These are phyloP conservation scores for Sclerotinia minor DNA, from an alignment of 2,329 filamentous ascomycete genomes.

Conservation along the genomic window DNA sequence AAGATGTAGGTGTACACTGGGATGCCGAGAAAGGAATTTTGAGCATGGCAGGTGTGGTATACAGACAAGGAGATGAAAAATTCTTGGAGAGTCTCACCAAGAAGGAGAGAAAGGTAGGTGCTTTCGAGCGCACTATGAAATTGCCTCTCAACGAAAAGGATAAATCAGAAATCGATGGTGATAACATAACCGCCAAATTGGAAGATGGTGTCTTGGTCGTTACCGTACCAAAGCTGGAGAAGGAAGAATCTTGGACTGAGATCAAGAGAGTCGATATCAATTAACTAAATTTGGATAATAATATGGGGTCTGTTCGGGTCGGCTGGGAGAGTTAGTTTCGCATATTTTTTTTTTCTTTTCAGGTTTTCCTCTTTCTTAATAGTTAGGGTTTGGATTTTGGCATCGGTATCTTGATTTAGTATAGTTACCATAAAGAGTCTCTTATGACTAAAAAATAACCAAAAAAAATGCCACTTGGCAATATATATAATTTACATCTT, in stretches of 20 bases:
- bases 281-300: constrained; percentile 21
- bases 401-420: constrained; percentile 27
- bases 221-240: constrained; percentile 73
- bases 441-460: constrained; percentile 25
- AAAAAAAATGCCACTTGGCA: constrained; percentile 35
- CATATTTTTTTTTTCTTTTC: background rate
- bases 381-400: constrained; percentile 19
- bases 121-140: constrained; percentile 70
- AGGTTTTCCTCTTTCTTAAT: background rate
- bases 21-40: constrained; percentile 66
- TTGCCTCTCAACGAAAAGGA: constrained; percentile 55
- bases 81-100: constrained; percentile 61
- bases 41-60: constrained; percentile 69
- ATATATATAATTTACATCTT: constrained; percentile 11
- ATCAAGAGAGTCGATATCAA: constrained; percentile 59
- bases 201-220: constrained; percentile 76
- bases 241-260: constrained; percentile 58
- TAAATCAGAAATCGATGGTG: constrained; percentile 63
- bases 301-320: constrained; percentile 13
- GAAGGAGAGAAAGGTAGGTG: constrained; percentile 69
- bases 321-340: constrained; percentile 24
- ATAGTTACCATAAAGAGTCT: constrained; percentile 26
- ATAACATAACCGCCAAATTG: constrained; percentile 71
- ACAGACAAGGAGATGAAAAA: constrained; percentile 69
- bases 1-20: constrained; percentile 76